These are phyloP conservation scores for Boletus semigastroideus DNA, from an alignment of 1,284 basidiomycete species.

Conservation along the genomic window DNA sequence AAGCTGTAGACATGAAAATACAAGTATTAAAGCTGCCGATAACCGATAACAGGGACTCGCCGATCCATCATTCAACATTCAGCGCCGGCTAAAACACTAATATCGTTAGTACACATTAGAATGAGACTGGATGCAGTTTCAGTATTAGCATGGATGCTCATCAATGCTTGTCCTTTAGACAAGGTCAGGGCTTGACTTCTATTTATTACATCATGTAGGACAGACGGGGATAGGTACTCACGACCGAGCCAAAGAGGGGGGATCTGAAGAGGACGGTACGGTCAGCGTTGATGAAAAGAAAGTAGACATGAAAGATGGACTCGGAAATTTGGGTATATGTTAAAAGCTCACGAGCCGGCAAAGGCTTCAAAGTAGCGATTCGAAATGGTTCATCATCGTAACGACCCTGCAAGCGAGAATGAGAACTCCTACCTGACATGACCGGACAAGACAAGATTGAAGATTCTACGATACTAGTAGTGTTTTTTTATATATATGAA, in stretches of 20 bases:
- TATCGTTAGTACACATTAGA: conserved; percentile 14
- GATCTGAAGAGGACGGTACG: not conserved
- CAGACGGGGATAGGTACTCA: conserved; percentile 38
- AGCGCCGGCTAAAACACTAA: conserved; percentile 15
- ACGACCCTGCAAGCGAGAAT: conserved; percentile 7
- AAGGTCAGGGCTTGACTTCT: conserved; percentile 86
- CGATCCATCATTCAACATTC: not conserved
- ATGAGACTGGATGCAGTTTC: conserved; percentile 24
- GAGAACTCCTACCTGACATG: conserved; percentile 29
- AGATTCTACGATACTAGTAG: too few relatives aligned
- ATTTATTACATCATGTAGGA: conserved; percentile 62
- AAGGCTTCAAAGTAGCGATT: conserved; percentile 82
- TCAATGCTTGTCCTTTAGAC: conserved; percentile 71
- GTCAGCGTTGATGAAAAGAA: conserved; percentile 14
- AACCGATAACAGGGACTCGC: not conserved
- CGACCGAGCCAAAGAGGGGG: conserved; percentile 16
- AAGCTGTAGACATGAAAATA: conserved; percentile 29
- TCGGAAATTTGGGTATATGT: conserved; percentile 90
- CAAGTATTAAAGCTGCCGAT: too few relatives aligned
- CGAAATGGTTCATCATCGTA: conserved; percentile 61
- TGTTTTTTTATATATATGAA: conserved; percentile 25
- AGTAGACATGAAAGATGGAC: conserved; percentile 25
- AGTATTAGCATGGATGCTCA: conserved; percentile 86
- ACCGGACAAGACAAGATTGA: conserved; percentile 36
- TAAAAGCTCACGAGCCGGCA: conserved; percentile 60